Percentiles rank a stretch among this genome's conserved stretches.
These are phyloP conservation scores for Heliamphora ciliata DNA, from an alignment of 179 eudicot genomes.

Conservation along the genomic window DNA sequence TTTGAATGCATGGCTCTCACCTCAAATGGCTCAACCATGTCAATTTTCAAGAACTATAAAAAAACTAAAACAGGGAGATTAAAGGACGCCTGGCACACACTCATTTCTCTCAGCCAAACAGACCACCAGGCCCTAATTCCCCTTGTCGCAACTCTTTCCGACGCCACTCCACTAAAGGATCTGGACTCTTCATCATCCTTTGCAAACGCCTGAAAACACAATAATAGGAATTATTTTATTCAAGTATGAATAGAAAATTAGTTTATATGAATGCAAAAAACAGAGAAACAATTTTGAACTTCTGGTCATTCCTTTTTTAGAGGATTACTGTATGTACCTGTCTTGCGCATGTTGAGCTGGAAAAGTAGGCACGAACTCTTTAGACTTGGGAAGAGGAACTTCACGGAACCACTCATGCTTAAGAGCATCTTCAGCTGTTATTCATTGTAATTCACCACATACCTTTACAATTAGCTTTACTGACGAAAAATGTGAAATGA, in stretches of 20 bases:
- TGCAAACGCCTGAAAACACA: slow-evolving; percentile 59
- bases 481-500: neutral
- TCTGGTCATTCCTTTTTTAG: neutral
- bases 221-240: no score
- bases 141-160: slow-evolving; percentile 75
- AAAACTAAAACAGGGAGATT: slow-evolving; percentile 20
- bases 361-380: slow-evolving; percentile 98
- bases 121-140: slow-evolving; percentile 79
- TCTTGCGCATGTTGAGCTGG: slow-evolving; percentile 98
- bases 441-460: slow-evolving; percentile 45
- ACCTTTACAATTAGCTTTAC: slow-evolving; percentile 10
- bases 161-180: slow-evolving; percentile 88
- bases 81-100: slow-evolving; percentile 13
- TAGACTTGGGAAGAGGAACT: slow-evolving; percentile 95
- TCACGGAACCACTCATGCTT: slow-evolving; percentile 94
- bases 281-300: neutral
- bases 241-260: neutral
- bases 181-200: slow-evolving; percentile 92
- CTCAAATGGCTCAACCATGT: slow-evolving; percentile 35
- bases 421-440: slow-evolving; percentile 85
- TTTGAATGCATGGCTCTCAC: slow-evolving; percentile 53
- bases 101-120: slow-evolving; percentile 55
- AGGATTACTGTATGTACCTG: slow-evolving; percentile 40
- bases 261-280: neutral
- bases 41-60: slow-evolving; percentile 24